Base-by-base conservation (phyloP, 192 early-diverging fungal genomes). In the Jimgerdemannia lactiflua region DNA sequence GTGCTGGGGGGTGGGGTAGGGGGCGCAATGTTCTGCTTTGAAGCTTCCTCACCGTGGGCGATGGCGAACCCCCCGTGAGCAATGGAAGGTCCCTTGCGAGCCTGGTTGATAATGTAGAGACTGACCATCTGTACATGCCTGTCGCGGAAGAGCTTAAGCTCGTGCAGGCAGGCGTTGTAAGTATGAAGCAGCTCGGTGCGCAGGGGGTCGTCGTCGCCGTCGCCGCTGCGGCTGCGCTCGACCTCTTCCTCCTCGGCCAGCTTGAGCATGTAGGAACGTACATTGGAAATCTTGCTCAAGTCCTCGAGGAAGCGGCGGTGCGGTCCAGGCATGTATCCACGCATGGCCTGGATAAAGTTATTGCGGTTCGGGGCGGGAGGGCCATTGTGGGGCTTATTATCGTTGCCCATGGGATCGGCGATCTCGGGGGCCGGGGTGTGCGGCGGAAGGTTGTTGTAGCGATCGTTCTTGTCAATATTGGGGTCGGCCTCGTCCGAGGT, bases 101-200 rank as follows among this genome's bases (percentile, higher is more conserved):
- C 92, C 72, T 94, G 97, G 64, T 88, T 86, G 29, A 99, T 86
- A 78, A 99, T 97, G 75, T 98, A 99, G 20, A 93, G 84, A 4
- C 91, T 91, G 11, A 96, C 95, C 68, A 99, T 92, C 79, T 97
- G 95, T 41, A 99, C 90, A 80, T 99, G 97, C 65, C 88, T 90
- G 74, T 95, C 94, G 9, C 97, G 80, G 87, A 99, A 99, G 9
- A 84, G 74, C 79, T 95, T 93, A 84, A 99, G 88, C 75, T 91
- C 87, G 49, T 88, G 87, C 11, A 97, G 84, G 80, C 93, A 95
- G 11, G 79, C 83, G 77, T 99, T 97, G 83, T 94, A 99, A 19
- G 85, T 85, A 42, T 86, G 74, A n/a, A 89, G 79, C 69, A 96
- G 71, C 3, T 84, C 77, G 10, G 71, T 70, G 19, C 82, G 82